Conservation (phyloP, 441 rosid species). For the Rhodomyrtus psidioides region DNA sequence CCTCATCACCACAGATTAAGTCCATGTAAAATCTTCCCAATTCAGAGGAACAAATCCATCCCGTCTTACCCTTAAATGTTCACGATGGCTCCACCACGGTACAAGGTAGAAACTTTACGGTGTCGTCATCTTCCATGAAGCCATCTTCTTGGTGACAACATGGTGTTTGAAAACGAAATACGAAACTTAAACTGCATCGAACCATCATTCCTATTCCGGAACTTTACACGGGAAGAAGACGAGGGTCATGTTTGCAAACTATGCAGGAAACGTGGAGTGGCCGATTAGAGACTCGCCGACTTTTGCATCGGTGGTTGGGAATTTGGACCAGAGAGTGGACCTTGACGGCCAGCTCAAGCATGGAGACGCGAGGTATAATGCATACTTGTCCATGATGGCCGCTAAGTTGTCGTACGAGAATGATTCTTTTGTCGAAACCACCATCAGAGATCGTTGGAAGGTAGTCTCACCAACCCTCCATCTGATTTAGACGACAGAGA, state of each 20-base stretch:
- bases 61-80: neutral
- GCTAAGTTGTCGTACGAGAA: slow-evolving; percentile 65
- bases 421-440: slow-evolving; percentile 24
- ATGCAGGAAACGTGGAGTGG: slow-evolving; percentile 31
- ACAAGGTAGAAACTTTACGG: neutral
- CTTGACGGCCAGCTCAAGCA: slow-evolving; percentile 23
- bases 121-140: neutral
- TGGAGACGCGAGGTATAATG: slow-evolving; percentile 24
- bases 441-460: slow-evolving; percentile 36
- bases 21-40: neutral
- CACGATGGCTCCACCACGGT: neutral
- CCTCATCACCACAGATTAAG: neutral
- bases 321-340: slow-evolving; percentile 37
- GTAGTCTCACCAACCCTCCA: slow-evolving; percentile 2
- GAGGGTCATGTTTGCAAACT: neutral
- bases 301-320: slow-evolving; percentile 32
- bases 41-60: no score
- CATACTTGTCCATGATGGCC: slow-evolving; percentile 58
- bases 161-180: neutral
- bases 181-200: neutral
- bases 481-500: neutral
- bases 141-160: neutral
- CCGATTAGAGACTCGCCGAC: slow-evolving; percentile 34
- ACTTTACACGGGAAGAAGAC: neutral
- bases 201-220: neutral